These are phyloP conservation scores for Tilletia walkeri DNA, from an alignment of 1,284 basidiomycete genomes.

Conservation along the genomic window DNA sequence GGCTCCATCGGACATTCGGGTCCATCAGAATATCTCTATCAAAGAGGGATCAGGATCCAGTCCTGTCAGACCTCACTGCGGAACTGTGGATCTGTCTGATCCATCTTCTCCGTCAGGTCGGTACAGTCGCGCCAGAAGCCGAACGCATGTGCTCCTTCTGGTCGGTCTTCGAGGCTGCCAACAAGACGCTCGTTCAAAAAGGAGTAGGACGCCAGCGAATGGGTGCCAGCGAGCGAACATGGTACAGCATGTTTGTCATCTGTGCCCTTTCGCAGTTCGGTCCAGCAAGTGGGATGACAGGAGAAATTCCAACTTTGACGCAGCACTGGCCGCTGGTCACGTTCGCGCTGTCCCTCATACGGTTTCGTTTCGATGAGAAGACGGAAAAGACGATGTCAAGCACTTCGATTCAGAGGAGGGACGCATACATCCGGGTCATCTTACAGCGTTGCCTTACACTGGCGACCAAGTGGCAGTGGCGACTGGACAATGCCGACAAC, in stretches of 20 bases:
- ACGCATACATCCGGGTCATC: slow-evolving; percentile 73
- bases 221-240: slow-evolving; percentile 59
- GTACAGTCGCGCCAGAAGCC: slow-evolving; percentile 20
- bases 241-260: slow-evolving; percentile 71
- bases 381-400: slow-evolving; percentile 60
- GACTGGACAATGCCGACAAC: slow-evolving; percentile 60
- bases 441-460: slow-evolving; percentile 73
- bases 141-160: slow-evolving; percentile 28
- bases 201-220: slow-evolving; percentile 45
- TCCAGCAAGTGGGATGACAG: slow-evolving; percentile 62
- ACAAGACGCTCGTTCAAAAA: slow-evolving; percentile 16
- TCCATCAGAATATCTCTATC: background rate
- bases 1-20: slow-evolving; percentile 36
- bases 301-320: slow-evolving; percentile 60
- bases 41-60: slow-evolving; percentile 8
- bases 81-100: slow-evolving; percentile 77
- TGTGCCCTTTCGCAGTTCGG: slow-evolving; percentile 79
- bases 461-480: slow-evolving; percentile 73
- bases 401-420: slow-evolving; percentile 65
- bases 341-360: slow-evolving; percentile 26
- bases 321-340: slow-evolving; percentile 67
- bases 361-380: slow-evolving; percentile 65
- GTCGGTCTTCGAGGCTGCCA: slow-evolving; percentile 38
- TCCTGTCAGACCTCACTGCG: slow-evolving; percentile 60
- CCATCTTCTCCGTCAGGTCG: slow-evolving; percentile 59